Conservation (phyloP, 208 protist species). For the Borovskyia barvae region DNA sequence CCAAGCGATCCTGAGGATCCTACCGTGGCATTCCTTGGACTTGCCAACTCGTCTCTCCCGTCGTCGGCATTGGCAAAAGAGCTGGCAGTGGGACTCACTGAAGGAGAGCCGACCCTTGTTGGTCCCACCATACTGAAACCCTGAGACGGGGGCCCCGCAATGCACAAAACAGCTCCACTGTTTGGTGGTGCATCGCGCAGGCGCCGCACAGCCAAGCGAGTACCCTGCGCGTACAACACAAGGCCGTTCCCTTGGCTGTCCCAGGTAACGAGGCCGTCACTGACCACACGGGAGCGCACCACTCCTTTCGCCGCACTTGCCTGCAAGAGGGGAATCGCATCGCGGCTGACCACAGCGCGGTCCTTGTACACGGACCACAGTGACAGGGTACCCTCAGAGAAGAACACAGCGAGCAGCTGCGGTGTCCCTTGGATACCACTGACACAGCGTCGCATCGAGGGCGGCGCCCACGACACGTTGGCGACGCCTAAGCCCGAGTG, state of each 20-base stretch:
- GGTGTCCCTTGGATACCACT: conserved; percentile 58
- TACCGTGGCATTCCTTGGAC: not conserved
- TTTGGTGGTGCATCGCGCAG: conserved; percentile 34
- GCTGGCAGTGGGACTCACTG: not conserved
- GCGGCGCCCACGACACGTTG: conserved; percentile 75
- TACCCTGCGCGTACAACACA: conserved; percentile 27
- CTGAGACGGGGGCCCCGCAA: conserved; percentile 16
- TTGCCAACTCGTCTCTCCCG: not conserved
- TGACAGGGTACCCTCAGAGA: conserved; percentile 66
- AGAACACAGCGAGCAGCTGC: conserved; percentile 71
- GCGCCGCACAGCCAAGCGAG: conserved; percentile 20
- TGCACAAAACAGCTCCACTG: conserved; percentile 21
- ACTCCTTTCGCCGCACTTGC: conserved; percentile 23
- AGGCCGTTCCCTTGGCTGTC: conserved; percentile 43
- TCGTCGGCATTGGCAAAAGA: conserved; percentile 2
- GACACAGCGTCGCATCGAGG: conserved; percentile 45
- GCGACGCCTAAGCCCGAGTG: conserved; percentile 71
- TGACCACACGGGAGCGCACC: conserved; percentile 36
- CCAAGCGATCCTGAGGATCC: not conserved
- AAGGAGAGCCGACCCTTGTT: conserved; percentile 25
- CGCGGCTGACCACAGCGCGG: conserved; percentile 64
- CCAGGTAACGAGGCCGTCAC: conserved; percentile 39
- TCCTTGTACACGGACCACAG: conserved; percentile 83
- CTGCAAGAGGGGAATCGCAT: conserved; percentile 47
- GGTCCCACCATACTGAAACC: conserved; percentile 5